These are phyloP conservation scores for Pyricularia grisea DNA, from an alignment of 2,329 filamentous ascomycete species.

Conservation along the genomic window DNA sequence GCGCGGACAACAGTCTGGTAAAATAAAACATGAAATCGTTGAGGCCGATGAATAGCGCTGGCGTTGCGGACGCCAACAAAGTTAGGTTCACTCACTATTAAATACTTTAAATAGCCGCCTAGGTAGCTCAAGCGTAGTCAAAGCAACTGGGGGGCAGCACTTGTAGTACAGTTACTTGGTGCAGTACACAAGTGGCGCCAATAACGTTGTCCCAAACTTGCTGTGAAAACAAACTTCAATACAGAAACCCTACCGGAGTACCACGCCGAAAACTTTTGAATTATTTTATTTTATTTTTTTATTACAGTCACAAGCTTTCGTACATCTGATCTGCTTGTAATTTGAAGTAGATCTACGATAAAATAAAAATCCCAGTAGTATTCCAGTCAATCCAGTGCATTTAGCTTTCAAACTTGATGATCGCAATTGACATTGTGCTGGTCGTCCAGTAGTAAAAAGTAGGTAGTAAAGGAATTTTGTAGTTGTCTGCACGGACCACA, in stretches of 20 bases:
- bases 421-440: not conserved
- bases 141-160: too few species aligned
- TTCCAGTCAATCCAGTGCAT: not conserved
- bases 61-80: not conserved
- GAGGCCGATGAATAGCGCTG: not conserved
- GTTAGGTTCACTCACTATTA: not conserved
- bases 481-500: constrained; percentile 3
- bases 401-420: not conserved
- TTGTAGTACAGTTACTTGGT: not conserved
- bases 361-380: not conserved
- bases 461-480: not conserved
- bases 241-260: not conserved
- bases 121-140: not conserved
- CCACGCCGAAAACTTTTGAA: not conserved
- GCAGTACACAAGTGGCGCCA: not conserved
- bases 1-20: not conserved
- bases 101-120: not conserved
- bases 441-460: not conserved
- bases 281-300: too few species aligned
- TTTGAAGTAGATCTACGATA: not conserved
- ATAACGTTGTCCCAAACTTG: not conserved
- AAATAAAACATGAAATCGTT: not conserved
- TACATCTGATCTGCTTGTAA: not conserved
- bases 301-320: not conserved
- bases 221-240: not conserved